These are phyloP conservation scores for Scheffersomyces segobiensis DNA, from an alignment of 1,139 yeast species.

Conservation along the genomic window DNA sequence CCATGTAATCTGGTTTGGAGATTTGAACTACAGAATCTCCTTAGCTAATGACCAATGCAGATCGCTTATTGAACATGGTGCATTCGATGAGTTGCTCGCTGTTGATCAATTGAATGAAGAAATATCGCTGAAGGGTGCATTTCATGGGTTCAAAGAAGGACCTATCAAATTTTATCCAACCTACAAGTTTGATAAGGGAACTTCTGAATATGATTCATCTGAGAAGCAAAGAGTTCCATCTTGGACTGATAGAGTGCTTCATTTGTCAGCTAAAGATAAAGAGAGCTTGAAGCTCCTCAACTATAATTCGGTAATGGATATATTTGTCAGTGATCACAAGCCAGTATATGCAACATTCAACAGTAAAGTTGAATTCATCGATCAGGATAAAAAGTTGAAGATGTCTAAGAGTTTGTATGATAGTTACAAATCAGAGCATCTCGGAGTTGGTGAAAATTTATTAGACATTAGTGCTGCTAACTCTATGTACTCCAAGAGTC, in stretches of 20 bases:
- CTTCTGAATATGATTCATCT: slow-evolving; percentile 78
- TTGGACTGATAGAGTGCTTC: slow-evolving; percentile 92
- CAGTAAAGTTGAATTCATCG: slow-evolving; percentile 64
- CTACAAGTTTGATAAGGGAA: slow-evolving; percentile 90
- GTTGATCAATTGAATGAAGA: slow-evolving; percentile 82
- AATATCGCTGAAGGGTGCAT: slow-evolving; percentile 73
- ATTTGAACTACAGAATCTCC: slow-evolving; percentile 83
- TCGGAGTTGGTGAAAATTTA: slow-evolving; percentile 16
- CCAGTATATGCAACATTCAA: slow-evolving; percentile 82
- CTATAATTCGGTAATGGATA: slow-evolving; percentile 56
- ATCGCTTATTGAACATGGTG: slow-evolving; percentile 45
- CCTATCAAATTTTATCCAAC: slow-evolving; percentile 77
- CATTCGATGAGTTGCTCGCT: slow-evolving; percentile 57
- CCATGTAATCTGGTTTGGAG: slow-evolving; percentile 91
- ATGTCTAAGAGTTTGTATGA: slow-evolving; percentile 35
- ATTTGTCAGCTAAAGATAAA: slow-evolving; percentile 31
- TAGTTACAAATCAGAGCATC: slow-evolving; percentile 32
- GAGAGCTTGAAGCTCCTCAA: slow-evolving; percentile 56
- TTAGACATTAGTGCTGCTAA: slow-evolving; percentile 18
- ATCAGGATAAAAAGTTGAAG: slow-evolving; percentile 34
- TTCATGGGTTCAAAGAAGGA: slow-evolving; percentile 82
- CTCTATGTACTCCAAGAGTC: slow-evolving; percentile 12
- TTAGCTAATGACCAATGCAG: slow-evolving; percentile 78
- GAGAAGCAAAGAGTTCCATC: slow-evolving; percentile 94
- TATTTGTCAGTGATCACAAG: slow-evolving; percentile 82